Conservation (phyloP, 2,329 filamentous ascomycete species). For the Ilyonectria robusta region DNA sequence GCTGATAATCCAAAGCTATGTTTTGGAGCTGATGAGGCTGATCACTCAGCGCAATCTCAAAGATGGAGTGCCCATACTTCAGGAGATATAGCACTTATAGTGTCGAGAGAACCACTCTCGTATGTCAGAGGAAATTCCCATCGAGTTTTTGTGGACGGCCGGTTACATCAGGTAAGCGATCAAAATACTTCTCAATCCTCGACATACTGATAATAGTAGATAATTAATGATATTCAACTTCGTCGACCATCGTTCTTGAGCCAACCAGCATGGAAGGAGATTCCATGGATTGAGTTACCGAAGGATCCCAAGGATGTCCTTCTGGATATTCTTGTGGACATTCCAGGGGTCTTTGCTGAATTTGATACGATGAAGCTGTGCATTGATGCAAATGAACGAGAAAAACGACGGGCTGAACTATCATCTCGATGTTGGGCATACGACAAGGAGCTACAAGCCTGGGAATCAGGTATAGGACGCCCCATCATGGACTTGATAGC, state of each 20-base stretch:
- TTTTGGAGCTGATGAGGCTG: neutral
- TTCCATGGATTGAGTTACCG: conserved; percentile 4
- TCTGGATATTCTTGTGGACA: conserved; percentile 6
- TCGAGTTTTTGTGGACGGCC: conserved; percentile 9
- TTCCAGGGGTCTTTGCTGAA: conserved; percentile 5
- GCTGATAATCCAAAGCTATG: neutral
- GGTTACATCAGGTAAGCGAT: conserved; percentile 2
- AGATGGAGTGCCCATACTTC: neutral
- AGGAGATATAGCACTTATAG: conserved; percentile 8
- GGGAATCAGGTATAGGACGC: neutral
- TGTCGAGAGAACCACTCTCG: neutral
- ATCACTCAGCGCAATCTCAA: neutral
- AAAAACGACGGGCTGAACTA: neutral
- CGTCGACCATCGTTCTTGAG: conserved; percentile 6
- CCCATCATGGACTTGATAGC: neutral
- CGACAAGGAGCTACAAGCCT: neutral
- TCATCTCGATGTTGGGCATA: neutral
- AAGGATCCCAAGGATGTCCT: conserved; percentile 17
- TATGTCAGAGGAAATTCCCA: conserved; percentile 8
- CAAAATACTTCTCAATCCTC: neutral
- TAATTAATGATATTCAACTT: neutral
- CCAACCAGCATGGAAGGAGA: conserved; percentile 9
- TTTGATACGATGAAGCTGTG: neutral
- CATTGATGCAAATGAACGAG: neutral
- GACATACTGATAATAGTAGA: neutral